Evolutionary conservation across 805 yeast genomes (phyloP).

Genomic region (Torulaspora microellipsoides): DNA sequence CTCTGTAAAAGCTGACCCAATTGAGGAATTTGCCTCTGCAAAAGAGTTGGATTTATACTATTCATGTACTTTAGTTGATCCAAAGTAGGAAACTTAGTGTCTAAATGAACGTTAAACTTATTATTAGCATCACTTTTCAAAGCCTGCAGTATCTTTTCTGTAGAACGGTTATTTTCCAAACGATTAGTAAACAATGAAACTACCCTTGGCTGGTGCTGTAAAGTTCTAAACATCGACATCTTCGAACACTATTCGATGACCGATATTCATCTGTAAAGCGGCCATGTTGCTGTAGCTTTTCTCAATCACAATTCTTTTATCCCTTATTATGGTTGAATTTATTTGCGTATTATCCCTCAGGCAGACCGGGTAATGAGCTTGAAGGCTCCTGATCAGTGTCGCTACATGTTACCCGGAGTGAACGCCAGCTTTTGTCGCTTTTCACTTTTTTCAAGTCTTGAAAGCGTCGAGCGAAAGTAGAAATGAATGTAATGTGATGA

Average conservation of each 20-base stretch:
- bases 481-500: too few relatives aligned
- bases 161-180: slow-evolving; percentile 22
- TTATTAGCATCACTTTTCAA: slow-evolving; percentile 16
- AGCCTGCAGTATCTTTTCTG: slow-evolving; percentile 13
- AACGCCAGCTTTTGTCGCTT: too few relatives aligned
- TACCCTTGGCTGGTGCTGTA: slow-evolving; percentile 43
- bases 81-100: slow-evolving; percentile 26
- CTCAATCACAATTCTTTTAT: neutral
- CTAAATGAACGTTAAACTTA: slow-evolving; percentile 22
- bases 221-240: slow-evolving; percentile 47
- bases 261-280: neutral
- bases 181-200: slow-evolving; percentile 41
- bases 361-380: too few relatives aligned
- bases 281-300: too few relatives aligned
- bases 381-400: too few relatives aligned
- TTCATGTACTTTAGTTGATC: slow-evolving; percentile 31
- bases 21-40: slow-evolving; percentile 19
- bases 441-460: too few relatives aligned
- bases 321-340: neutral
- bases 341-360: too few relatives aligned
- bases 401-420: too few relatives aligned
- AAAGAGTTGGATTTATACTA: slow-evolving; percentile 11
- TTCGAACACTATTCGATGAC: neutral
- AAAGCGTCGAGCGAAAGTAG: too few relatives aligned
- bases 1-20: slow-evolving; percentile 14